Evolutionary conservation across 352 stramenopile genomes (phyloP).

Genomic region (Phytophthora brassicae): DNA sequence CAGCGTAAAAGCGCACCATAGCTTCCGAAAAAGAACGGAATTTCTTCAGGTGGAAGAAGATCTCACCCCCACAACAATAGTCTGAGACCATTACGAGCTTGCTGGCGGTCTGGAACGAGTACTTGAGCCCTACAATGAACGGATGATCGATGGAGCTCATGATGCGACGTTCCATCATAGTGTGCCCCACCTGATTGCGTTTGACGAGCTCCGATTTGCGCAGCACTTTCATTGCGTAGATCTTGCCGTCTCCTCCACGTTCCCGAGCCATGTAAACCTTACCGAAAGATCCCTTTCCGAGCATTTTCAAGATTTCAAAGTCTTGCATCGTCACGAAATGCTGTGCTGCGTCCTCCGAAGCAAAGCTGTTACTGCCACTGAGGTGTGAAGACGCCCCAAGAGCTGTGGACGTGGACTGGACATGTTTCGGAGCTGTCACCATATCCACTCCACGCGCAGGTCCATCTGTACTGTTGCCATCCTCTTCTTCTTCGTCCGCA

Average conservation of each 20-base stretch:
- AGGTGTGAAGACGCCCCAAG: slow-evolving; percentile 22
- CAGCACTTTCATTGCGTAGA: slow-evolving; percentile 89
- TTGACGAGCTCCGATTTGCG: slow-evolving; percentile 89
- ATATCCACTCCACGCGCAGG: slow-evolving; percentile 27
- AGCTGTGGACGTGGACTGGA: slow-evolving; percentile 33
- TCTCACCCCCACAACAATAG: slow-evolving; percentile 89
- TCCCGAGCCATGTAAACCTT: slow-evolving; percentile 98
- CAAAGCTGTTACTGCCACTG: slow-evolving; percentile 28
- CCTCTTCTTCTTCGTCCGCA: slow-evolving; percentile 64
- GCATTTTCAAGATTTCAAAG: slow-evolving; percentile 98
- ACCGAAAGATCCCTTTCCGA: slow-evolving; percentile 96
- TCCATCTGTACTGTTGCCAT: slow-evolving; percentile 49
- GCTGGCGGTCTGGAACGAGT: slow-evolving; percentile 89
- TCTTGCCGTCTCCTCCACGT: slow-evolving; percentile 61
- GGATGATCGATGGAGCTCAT: slow-evolving; percentile 93
- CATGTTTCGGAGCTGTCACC: slow-evolving; percentile 28
- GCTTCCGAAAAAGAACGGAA: slow-evolving; percentile 89
- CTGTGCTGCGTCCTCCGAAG: slow-evolving; percentile 21
- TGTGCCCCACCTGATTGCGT: slow-evolving; percentile 86
- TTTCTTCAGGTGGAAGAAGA: slow-evolving; percentile 93
- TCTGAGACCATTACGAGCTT: slow-evolving; percentile 93
- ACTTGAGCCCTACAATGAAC: slow-evolving; percentile 96
- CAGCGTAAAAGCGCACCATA: slow-evolving; percentile 92
- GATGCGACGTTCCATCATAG: slow-evolving; percentile 88
- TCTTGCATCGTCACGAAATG: slow-evolving; percentile 71